phyloP scores from a whole-genome alignment of 164 flowering plant species.

The Piper longum region DNA sequence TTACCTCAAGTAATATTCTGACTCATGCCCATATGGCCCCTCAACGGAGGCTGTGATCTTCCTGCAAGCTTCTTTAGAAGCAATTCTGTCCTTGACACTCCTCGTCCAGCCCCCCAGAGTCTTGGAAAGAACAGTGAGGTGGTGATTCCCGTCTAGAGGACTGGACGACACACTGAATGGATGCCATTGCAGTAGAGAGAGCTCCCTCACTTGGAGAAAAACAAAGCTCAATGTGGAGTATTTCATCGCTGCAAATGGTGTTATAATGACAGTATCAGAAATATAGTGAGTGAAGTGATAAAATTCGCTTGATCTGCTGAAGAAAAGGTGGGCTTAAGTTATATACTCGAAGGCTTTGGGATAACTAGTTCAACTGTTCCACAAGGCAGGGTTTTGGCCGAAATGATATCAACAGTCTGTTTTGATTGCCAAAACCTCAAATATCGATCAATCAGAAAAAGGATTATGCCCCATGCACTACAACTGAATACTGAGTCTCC shows the following conservation, averaged over 20 bases:
- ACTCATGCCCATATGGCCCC: constrained; percentile 93
- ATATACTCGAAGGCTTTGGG: constrained; percentile 72
- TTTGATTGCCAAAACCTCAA: constrained; percentile 81
- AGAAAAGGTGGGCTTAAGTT: background rate
- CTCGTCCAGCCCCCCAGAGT: constrained; percentile 87
- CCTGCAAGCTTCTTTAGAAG: constrained; percentile 12
- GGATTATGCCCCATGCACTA: constrained; percentile 60
- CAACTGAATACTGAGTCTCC: constrained; percentile 61
- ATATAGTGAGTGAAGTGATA: background rate
- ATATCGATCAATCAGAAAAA: constrained; percentile 79
- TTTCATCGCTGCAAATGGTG: constrained; percentile 33
- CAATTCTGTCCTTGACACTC: constrained; percentile 32
- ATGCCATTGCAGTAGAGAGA: constrained; percentile 91
- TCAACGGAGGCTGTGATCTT: constrained; percentile 65
- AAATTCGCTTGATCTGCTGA: background rate
- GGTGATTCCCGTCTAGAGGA: constrained; percentile 69
- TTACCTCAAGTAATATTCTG: constrained; percentile 70
- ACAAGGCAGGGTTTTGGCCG: constrained; percentile 58
- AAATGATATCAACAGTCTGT: constrained; percentile 42
- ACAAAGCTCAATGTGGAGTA: constrained; percentile 82
- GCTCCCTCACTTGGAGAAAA: constrained; percentile 63
- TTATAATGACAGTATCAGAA: background rate
- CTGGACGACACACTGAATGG: constrained; percentile 95
- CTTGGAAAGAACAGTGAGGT: constrained; percentile 66
- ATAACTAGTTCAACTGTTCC: constrained; percentile 69